phyloP scores from a whole-genome alignment of 805 yeast species.

The Torulaspora franciscae region DNA sequence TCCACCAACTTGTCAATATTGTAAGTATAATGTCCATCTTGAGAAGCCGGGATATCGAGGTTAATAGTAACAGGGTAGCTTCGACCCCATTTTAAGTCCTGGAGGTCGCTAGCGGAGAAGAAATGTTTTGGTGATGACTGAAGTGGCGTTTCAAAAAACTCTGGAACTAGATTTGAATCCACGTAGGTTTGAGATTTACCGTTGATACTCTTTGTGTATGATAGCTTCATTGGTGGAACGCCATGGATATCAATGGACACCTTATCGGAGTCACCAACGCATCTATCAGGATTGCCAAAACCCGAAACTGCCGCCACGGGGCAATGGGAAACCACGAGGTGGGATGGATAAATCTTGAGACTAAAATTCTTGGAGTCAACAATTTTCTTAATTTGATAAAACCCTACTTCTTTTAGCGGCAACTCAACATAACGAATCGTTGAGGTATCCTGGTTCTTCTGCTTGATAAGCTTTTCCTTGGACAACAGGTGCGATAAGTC shows the following conservation, averaged over 20 bases:
- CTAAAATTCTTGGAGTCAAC: conserved; percentile 59
- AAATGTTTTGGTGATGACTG: conserved; percentile 31
- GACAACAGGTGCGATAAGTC: conserved; percentile 14
- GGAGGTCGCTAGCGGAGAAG: conserved; percentile 35
- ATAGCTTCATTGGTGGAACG: conserved; percentile 67
- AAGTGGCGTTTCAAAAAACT: conserved; percentile 48
- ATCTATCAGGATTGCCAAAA: conserved; percentile 45
- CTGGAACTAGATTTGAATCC: conserved; percentile 50
- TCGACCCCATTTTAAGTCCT: conserved; percentile 42
- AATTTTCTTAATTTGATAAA: conserved; percentile 66
- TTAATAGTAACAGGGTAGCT: conserved; percentile 41
- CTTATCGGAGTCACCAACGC: conserved; percentile 56
- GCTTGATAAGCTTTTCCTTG: conserved; percentile 20
- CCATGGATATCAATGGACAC: conserved; percentile 58
- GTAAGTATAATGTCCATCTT: conserved; percentile 53
- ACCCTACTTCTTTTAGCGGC: conserved; percentile 66
- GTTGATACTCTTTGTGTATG: conserved; percentile 47
- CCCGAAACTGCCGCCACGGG: conserved; percentile 58
- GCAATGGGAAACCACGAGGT: conserved; percentile 65
- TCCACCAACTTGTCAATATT: conserved; percentile 55
- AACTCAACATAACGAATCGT: conserved; percentile 55
- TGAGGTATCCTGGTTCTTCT: conserved; percentile 17
- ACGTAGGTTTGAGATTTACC: conserved; percentile 27
- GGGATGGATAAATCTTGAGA: conserved; percentile 56
- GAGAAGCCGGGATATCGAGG: conserved; percentile 40